phyloP scores from a whole-genome alignment of 768 basidiomycete genomes.

The Tephrocybe sp. region DNA sequence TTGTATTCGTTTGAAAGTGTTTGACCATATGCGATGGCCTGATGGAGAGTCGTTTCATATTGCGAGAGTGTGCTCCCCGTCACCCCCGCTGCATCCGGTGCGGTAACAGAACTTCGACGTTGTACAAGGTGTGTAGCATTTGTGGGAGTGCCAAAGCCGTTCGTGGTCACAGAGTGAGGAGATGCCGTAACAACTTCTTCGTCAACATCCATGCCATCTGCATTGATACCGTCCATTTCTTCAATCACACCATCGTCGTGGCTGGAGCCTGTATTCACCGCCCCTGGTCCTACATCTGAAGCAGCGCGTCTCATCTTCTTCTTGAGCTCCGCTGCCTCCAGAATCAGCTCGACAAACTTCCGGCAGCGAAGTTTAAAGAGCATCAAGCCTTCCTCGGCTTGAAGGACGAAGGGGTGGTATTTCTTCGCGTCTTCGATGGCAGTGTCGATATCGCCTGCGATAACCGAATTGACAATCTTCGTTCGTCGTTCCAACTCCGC shows the following conservation, averaged over 20 bases:
- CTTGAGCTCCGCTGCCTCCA: slow-evolving; percentile 68
- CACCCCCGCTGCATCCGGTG: slow-evolving; percentile 16
- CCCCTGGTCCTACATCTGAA: neutral
- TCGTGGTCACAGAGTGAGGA: slow-evolving; percentile 17
- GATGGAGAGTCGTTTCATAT: slow-evolving; percentile 59
- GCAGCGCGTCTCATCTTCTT: slow-evolving; percentile 45
- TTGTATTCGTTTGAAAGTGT: slow-evolving; percentile 66
- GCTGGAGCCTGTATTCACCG: neutral
- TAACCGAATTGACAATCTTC: slow-evolving; percentile 66
- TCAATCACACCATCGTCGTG: slow-evolving; percentile 34
- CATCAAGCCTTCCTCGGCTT: slow-evolving; percentile 65
- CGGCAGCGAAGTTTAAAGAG: slow-evolving; percentile 81
- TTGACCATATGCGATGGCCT: slow-evolving; percentile 74
- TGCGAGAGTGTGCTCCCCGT: slow-evolving; percentile 25
- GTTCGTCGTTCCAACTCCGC: slow-evolving; percentile 58
- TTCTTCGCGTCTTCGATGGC: slow-evolving; percentile 55
- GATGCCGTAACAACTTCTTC: slow-evolving; percentile 31
- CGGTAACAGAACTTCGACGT: slow-evolving; percentile 6
- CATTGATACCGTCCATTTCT: slow-evolving; percentile 35
- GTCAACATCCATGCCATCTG: slow-evolving; percentile 54
- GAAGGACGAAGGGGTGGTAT: slow-evolving; percentile 64
- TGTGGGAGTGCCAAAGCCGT: slow-evolving; percentile 27
- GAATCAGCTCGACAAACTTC: slow-evolving; percentile 80
- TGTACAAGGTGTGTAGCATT: slow-evolving; percentile 6
- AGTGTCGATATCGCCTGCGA: slow-evolving; percentile 66